Percentiles rank a stretch among this genome's conserved stretches.
Evolutionary conservation across 164 flowering plant genomes (phyloP).

Genomic region (Chimonanthus salicifolius): DNA sequence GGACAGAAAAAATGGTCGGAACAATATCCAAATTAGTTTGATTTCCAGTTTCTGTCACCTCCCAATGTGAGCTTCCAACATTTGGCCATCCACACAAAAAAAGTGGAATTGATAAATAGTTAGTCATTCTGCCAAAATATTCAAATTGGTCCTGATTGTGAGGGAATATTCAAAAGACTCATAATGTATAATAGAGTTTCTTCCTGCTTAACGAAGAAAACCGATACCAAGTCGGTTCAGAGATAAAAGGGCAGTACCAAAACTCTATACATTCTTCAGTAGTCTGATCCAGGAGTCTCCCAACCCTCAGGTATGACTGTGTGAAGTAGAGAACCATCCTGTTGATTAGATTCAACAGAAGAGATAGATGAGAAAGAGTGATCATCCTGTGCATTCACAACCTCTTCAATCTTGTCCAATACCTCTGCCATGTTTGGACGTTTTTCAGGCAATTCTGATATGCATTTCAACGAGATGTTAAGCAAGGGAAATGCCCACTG

Average conservation of each 20-base stretch:
- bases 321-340: constrained; percentile 31
- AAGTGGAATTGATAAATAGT: too few relatives aligned
- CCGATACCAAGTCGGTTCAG: not conserved
- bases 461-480: constrained; percentile 44
- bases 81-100: not conserved
- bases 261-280: constrained; percentile 13
- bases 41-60: not conserved
- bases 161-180: not conserved
- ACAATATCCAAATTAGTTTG: not conserved
- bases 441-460: constrained; percentile 28
- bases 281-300: constrained; percentile 44
- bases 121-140: not conserved
- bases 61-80: not conserved
- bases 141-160: not conserved
- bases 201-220: not conserved
- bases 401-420: constrained; percentile 42
- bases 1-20: not conserved
- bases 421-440: constrained; percentile 45
- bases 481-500: constrained; percentile 50
- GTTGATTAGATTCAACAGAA: constrained; percentile 20
- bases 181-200: too few relatives aligned
- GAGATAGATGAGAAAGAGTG: constrained; percentile 21
- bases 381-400: constrained; percentile 28
- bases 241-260: not conserved
- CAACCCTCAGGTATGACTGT: constrained; percentile 37